Percentiles rank a stretch among this genome's conserved stretches.
Conservation (phyloP, 768 basidiomycete genomes). For the Agaricus sinodeliciosus region DNA sequence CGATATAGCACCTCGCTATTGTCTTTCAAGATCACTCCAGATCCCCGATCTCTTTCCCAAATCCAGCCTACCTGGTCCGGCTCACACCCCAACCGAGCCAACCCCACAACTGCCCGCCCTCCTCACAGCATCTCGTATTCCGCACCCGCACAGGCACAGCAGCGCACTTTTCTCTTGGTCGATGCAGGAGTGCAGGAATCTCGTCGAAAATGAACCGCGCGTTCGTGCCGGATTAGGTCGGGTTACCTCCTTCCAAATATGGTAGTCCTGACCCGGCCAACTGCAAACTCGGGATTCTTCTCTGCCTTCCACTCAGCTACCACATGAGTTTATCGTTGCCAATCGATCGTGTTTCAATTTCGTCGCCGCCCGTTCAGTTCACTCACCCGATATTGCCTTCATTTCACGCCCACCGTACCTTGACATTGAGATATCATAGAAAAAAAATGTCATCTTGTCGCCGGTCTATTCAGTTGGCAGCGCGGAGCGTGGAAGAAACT, state of each 20-base stretch:
- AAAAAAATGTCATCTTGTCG: too few species aligned
- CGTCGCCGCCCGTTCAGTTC: not conserved
- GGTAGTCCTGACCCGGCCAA: not conserved
- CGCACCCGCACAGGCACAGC: too few species aligned
- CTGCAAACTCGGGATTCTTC: conserved; percentile 7
- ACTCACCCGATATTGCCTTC: not conserved
- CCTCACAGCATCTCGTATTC: too few species aligned
- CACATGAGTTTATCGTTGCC: not conserved
- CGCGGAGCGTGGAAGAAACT: too few species aligned
- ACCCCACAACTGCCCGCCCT: too few species aligned
- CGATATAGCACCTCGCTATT: conserved; percentile 38
- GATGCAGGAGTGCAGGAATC: too few species aligned
- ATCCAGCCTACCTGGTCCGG: conserved; percentile 2
- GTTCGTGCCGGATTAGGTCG: not conserved
- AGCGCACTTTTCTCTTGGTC: too few species aligned
- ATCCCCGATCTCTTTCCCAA: conserved; percentile 11
- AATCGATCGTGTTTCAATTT: conserved; percentile 8
- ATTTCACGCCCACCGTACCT: too few species aligned
- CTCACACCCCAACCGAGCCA: not conserved
- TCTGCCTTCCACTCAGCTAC: not conserved
- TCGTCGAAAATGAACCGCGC: not conserved
- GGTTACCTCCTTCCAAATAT: not conserved
- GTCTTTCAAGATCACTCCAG: conserved; percentile 30
- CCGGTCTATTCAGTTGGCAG: too few species aligned
- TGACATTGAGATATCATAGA: too few species aligned